phyloP scores from a whole-genome alignment of 495 filamentous ascomycete genomes.

The Penicillium cataractarum region DNA sequence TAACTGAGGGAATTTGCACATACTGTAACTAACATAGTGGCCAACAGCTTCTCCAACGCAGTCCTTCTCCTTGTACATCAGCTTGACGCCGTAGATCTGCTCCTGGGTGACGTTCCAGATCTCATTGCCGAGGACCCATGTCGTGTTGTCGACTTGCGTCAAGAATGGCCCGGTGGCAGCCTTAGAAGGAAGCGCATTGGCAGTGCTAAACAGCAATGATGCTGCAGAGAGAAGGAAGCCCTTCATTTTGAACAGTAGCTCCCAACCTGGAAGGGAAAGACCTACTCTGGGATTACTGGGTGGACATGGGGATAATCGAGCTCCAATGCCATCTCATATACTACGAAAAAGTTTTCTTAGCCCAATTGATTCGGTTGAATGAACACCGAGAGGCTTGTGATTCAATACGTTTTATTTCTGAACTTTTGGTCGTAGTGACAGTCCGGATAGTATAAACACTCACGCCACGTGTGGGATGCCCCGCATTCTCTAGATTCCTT shows the following conservation, averaged over 20 bases:
- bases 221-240: not conserved
- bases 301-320: not conserved
- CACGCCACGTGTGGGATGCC: constrained; percentile 1
- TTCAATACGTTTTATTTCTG: not conserved
- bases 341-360: not conserved
- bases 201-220: not conserved
- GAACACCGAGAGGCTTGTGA: not conserved
- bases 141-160: constrained; percentile 7
- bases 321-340: constrained; percentile 5
- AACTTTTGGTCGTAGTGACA: not conserved
- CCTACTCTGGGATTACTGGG: not conserved
- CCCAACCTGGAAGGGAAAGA: not conserved
- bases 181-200: constrained; percentile 2
- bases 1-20: not conserved
- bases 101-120: constrained; percentile 11
- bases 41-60: constrained; percentile 9
- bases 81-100: constrained; percentile 8
- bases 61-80: constrained; percentile 9
- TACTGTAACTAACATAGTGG: constrained; percentile 11
- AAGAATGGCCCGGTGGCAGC: constrained; percentile 4
- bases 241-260: not conserved
- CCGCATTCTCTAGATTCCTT: not conserved
- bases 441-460: not conserved
- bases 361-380: not conserved
- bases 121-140: constrained; percentile 6